Evolutionary conservation across 2,329 filamentous ascomycete species (phyloP), one percentile per base, ranked within the genome.

Genomic region (Curvularia hawaiiensis): DNA sequence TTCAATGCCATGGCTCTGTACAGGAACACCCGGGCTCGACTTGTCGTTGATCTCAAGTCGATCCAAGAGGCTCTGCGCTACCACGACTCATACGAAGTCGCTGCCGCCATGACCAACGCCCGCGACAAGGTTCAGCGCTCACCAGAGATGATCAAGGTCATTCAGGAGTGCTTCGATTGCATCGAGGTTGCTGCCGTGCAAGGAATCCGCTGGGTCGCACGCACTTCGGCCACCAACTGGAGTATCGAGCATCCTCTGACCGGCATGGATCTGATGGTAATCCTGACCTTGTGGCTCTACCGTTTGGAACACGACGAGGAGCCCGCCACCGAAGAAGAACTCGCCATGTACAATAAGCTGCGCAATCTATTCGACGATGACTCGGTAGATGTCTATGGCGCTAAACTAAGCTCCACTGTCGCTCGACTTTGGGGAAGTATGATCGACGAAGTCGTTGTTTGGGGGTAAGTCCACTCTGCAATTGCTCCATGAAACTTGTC

Each of bases 301-400:
- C 92, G 93, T 80, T 89, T 99, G 83, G 95, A 99, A 89, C 93
- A 98, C 81, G 95, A 99, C 82, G 93, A 96, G 65, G 94, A 98
- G 81, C 88, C 89, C 26, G 90, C 91, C 33, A 91, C 88, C 30
- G 89, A 90, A 66, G 92, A 96, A 72, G 92, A 97, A 78, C 79
- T 90, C 69, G 84, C 82, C 77, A 96, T 96, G 91, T 96, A 96
- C 79, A 90, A 93, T 82, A 96, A 96, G 81, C 84, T 98, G 60
- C 90, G 92, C 66, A 88, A 88, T 76, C 83, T 98, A 68, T 96
- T 96, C 73, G 91, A 95, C 69, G 94, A 96, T 73, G 93, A 98
- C 72, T 87, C 91, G 52, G 89, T 94, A 58, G 91, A 96, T 71
- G 83, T 87, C 24, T 91, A 91, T 75, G 89, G 89, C 63, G 84